Evolutionary conservation across 495 filamentous ascomycete genomes (phyloP).

Genomic region (Daldinia caldariorum): DNA sequence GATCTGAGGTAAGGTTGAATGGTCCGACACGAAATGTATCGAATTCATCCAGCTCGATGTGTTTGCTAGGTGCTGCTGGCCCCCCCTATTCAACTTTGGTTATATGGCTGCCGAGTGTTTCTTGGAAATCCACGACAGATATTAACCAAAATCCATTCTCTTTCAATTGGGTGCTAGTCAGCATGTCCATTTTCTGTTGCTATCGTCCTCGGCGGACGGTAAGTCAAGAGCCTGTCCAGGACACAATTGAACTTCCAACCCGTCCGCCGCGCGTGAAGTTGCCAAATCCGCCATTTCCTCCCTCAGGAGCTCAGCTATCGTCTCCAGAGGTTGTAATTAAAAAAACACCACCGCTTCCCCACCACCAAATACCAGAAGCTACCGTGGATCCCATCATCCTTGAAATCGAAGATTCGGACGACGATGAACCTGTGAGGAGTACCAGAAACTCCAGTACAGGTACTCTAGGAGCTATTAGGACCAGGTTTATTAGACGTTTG

Average conservation of each 20-base stretch:
- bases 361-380: slow-evolving; percentile 37
- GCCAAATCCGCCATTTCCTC: slow-evolving; percentile 37
- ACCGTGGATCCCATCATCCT: slow-evolving; percentile 46
- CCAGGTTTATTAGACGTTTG: slow-evolving; percentile 57
- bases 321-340: slow-evolving; percentile 27
- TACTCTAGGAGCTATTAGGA: slow-evolving; percentile 52
- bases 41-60: neutral
- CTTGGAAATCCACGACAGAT: slow-evolving; percentile 34
- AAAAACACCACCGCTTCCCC: slow-evolving; percentile 32
- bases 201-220: slow-evolving; percentile 45
- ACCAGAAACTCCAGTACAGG: slow-evolving; percentile 47
- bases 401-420: slow-evolving; percentile 57
- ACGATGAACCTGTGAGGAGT: slow-evolving; percentile 46
- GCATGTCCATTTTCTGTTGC: slow-evolving; percentile 56
- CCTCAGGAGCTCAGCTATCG: slow-evolving; percentile 31
- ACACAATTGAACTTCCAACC: slow-evolving; percentile 41
- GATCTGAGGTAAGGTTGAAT: slow-evolving; percentile 15
- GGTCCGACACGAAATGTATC: slow-evolving; percentile 30
- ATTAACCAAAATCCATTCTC: slow-evolving; percentile 18
- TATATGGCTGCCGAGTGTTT: slow-evolving; percentile 20
- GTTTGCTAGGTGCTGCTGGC: neutral
- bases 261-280: slow-evolving; percentile 40
- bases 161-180: slow-evolving; percentile 27
- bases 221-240: slow-evolving; percentile 25
- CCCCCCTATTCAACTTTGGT: slow-evolving; percentile 17